Conservation (phyloP, 2,329 filamentous ascomycete species). For the Calonectria montana region DNA sequence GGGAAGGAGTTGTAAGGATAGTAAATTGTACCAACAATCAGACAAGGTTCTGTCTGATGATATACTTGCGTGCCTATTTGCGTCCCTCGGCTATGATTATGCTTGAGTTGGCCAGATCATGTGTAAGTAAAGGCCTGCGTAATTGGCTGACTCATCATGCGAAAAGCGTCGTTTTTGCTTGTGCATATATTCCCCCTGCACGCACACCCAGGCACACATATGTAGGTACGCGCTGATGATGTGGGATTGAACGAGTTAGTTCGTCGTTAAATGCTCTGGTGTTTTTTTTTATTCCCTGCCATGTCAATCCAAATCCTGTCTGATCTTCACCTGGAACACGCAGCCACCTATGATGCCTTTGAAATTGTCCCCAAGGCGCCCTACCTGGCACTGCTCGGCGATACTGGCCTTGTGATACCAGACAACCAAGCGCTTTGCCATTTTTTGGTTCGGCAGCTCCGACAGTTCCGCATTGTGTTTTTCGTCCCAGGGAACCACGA, state of each 20-base stretch:
- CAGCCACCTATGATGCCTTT: conserved; percentile 62
- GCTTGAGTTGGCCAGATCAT: neutral
- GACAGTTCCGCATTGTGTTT: conserved; percentile 60
- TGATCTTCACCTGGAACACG: conserved; percentile 66
- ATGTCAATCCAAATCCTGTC: conserved; percentile 60
- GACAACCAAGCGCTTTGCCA: conserved; percentile 48
- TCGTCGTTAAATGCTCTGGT: neutral
- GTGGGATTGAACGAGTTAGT: neutral
- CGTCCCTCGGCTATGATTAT: neutral
- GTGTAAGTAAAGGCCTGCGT: neutral
- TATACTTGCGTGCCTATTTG: neutral
- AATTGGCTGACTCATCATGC: neutral
- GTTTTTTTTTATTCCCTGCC: neutral
- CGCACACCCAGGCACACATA: neutral
- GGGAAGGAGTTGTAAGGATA: conserved; percentile 49
- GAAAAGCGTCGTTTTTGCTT: neutral
- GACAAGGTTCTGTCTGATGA: conserved; percentile 15
- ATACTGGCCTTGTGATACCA: conserved; percentile 59
- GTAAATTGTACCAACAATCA: conserved; percentile 47
- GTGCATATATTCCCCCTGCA: neutral
- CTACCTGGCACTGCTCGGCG: conserved; percentile 66
- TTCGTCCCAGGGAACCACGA: conserved; percentile 69
- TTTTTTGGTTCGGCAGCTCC: conserved; percentile 62
- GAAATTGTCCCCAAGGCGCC: conserved; percentile 59
- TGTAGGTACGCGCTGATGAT: neutral